Evolutionary conservation across 1,139 yeast genomes (phyloP).

Genomic region (Geotrichum armillariae): DNA sequence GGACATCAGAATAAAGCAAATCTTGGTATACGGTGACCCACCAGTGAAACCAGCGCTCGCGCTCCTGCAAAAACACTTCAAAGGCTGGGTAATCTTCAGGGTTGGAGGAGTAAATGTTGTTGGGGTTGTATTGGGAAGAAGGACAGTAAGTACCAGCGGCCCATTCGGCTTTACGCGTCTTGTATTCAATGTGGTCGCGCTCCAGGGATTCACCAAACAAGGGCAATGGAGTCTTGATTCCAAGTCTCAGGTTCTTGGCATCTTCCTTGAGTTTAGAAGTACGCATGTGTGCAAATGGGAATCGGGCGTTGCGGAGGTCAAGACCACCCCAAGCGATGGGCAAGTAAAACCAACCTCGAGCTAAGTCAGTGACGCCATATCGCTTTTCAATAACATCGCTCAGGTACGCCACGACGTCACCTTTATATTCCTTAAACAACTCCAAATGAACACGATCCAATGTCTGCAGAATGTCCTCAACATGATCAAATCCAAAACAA

Average conservation of each 20-base stretch:
- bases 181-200: slow-evolving; percentile 15
- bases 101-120: slow-evolving; percentile 1
- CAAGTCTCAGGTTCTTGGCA: neutral
- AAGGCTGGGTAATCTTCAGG: slow-evolving; percentile 13
- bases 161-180: slow-evolving; percentile 11
- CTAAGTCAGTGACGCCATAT: slow-evolving; percentile 16
- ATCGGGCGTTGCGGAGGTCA: slow-evolving; percentile 22
- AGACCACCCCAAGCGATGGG: slow-evolving; percentile 26
- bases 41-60: slow-evolving; percentile 12
- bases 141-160: neutral
- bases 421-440: slow-evolving; percentile 21
- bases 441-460: slow-evolving; percentile 20
- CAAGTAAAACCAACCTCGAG: slow-evolving; percentile 25
- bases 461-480: slow-evolving; percentile 24
- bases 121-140: slow-evolving; percentile 3
- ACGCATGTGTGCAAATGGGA: slow-evolving; percentile 11
- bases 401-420: slow-evolving; percentile 3
- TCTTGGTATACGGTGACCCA: slow-evolving; percentile 10
- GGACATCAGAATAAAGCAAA: neutral
- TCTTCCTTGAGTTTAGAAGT: slow-evolving; percentile 1
- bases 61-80: slow-evolving; percentile 8
- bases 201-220: slow-evolving; percentile 15
- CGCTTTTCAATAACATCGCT: slow-evolving; percentile 11
- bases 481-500: slow-evolving; percentile 21
- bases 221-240: slow-evolving; percentile 6